Evolutionary conservation across 129 eudicot species (phyloP).

Genomic region (Escallonia herrerae): DNA sequence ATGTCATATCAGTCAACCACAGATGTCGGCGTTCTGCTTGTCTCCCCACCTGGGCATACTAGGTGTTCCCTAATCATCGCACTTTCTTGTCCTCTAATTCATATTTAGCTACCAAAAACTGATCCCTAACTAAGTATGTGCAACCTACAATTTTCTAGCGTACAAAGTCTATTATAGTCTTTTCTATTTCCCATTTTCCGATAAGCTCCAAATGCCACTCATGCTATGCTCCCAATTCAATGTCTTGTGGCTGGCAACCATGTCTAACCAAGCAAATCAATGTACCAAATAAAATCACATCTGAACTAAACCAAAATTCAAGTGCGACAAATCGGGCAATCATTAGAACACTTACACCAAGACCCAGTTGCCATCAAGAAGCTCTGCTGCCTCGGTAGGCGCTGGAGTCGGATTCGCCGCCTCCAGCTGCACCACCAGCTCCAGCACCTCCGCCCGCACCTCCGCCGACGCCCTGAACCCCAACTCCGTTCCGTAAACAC

Average conservation of each 20-base stretch:
- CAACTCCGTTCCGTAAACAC: constrained; percentile 72
- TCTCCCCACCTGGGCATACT: no score
- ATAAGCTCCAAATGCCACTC: neutral
- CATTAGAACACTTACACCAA: constrained; percentile 52
- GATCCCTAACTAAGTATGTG: neutral
- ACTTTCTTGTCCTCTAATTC: neutral
- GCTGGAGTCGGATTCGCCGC: constrained; percentile 69
- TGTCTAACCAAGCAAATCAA: no score
- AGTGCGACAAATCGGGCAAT: no score
- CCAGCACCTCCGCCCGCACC: constrained; percentile 77
- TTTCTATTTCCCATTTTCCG: no score
- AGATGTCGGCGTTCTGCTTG: no score
- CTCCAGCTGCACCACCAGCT: constrained; percentile 68
- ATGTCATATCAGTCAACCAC: no score
- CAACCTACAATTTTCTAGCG: neutral
- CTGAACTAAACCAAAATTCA: no score
- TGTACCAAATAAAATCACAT: no score
- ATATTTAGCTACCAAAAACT: neutral
- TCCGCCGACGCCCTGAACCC: constrained; percentile 77
- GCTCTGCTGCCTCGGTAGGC: constrained; percentile 55
- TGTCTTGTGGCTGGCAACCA: no score
- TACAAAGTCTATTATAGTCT: neutral
- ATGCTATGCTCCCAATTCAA: no score
- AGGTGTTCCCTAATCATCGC: neutral
- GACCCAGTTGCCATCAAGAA: constrained; percentile 93